Evolutionary conservation across 139 green algal genomes (phyloP).

Genomic region (Diplosphaera chodatii): DNA sequence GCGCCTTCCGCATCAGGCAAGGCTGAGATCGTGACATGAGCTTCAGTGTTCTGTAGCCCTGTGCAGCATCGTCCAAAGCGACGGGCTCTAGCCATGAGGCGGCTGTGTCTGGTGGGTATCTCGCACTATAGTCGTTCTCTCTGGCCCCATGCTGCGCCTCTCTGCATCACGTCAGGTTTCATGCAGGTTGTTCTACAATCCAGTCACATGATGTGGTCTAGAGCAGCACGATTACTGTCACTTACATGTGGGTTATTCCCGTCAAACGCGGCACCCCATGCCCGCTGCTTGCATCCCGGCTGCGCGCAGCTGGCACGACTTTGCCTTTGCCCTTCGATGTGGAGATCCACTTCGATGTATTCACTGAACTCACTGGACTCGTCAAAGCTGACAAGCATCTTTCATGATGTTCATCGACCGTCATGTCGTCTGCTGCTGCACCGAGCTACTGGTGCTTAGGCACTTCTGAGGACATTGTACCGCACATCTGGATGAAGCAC

Average conservation of each 20-base stretch:
- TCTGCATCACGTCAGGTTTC: too few species aligned
- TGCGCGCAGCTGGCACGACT: conserved; percentile 5
- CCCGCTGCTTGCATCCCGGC: neutral
- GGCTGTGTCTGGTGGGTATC: conserved; percentile 4
- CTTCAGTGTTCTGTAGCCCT: conserved; percentile 16
- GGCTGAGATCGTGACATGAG: conserved; percentile 15
- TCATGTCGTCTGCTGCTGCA: too few species aligned
- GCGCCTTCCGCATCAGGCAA: conserved; percentile 14
- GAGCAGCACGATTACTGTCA: too few species aligned
- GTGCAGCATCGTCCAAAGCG: conserved; percentile 13
- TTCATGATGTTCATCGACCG: too few species aligned
- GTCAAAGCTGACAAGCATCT: too few species aligned
- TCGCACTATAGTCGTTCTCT: conserved; percentile 15
- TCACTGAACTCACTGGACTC: too few species aligned
- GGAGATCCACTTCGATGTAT: neutral
- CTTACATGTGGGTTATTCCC: neutral
- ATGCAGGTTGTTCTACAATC: too few species aligned
- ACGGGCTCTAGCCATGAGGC: conserved; percentile 22
- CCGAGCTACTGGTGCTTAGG: too few species aligned
- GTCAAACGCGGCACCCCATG: conserved; percentile 7
- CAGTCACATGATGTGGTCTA: too few species aligned
- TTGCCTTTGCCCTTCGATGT: conserved; percentile 17
- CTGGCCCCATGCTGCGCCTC: conserved; percentile 29
- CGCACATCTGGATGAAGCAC: too few species aligned
- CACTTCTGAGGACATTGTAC: too few species aligned